Base-by-base conservation (phyloP, 2,329 filamentous ascomycete species). In the Fusarium coicis region DNA sequence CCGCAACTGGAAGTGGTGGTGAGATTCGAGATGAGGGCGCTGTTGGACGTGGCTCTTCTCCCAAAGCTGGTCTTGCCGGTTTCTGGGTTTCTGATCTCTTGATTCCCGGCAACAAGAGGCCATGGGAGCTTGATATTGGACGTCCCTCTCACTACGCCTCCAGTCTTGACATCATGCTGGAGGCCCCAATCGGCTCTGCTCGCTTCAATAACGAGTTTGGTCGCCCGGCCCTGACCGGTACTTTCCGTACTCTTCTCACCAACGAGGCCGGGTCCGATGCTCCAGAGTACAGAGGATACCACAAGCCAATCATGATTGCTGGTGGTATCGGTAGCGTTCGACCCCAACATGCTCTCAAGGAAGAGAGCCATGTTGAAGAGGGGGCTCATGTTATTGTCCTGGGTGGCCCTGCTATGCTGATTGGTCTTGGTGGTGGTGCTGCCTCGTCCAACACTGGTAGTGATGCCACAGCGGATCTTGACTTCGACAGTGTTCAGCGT, bases 121-220 rank as follows among this genome's bases (percentile, higher is more conserved):
- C 95, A 4, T 99, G 96, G 96, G 96, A 99, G 81, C 85, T 93
- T 37, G 93, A 98, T 78, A 89, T 97, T 63, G 96, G 96, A 55
- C 95, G 93, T 79, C 96, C 96, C 9, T 89, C 90, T 49, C 96
- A 99, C 83, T 96, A 97, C 79, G 95, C 96, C 26, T 97, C 94
- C 84, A 95, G 93, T 83, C 85, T 98, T 42, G 95, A 98, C 80
- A 98, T 99, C 76, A 98, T 99, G 96, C 87, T 98, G 16, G 96
- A 99, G 81, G 96, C 95, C 1, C 96, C 96, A 1, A 96, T 99
- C 76, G 96, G 96, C 40, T 96, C 93, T 77, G 96, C 96, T 56
- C 91, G 94, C 26, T 98, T 97, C 87, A 98, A 98, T 86, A 99
- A 99, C 80, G 96, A 98, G 79, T 99, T 98, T 78, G 96, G 96